Evolutionary conservation across 108 stramenopile species (phyloP).

Genomic region (Schizochytrium sp.): DNA sequence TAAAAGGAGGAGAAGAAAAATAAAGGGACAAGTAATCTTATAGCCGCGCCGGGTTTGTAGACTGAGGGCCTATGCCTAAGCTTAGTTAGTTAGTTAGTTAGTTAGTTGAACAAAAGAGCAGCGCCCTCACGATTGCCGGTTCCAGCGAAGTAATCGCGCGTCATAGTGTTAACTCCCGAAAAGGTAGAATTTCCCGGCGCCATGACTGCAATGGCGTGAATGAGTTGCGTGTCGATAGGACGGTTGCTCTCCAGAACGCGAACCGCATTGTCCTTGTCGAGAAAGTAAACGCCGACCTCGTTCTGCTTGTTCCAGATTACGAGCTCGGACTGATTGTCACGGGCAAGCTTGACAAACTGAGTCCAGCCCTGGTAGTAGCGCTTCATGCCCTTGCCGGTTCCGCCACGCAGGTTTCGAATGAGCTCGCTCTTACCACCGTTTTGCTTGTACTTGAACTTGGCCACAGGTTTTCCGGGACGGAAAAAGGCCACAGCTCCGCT

Average conservation of each 20-base stretch:
- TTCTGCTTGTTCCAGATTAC: not conserved
- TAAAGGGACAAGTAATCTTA: too few relatives aligned
- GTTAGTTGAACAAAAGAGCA: not conserved
- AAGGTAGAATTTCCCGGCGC: not conserved
- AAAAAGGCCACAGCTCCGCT: slow-evolving; percentile 15
- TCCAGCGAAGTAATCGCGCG: not conserved
- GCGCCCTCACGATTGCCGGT: not conserved
- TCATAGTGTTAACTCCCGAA: not conserved
- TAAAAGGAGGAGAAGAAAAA: too few relatives aligned
- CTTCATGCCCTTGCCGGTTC: slow-evolving; percentile 17
- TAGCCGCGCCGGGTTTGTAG: too few relatives aligned
- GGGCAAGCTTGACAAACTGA: slow-evolving; percentile 9
- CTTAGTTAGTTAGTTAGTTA: not conserved
- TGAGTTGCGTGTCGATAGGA: not conserved
- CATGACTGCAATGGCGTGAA: not conserved
- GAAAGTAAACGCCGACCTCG: not conserved
- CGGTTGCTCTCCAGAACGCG: not conserved
- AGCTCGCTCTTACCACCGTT: slow-evolving; percentile 2
- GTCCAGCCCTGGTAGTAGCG: slow-evolving; percentile 6
- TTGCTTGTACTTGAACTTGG: slow-evolving; percentile 18
- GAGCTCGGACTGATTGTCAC: not conserved
- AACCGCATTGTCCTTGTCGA: not conserved
- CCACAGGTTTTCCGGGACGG: not conserved
- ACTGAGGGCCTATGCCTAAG: too few relatives aligned
- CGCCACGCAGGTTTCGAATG: not conserved